phyloP scores from a whole-genome alignment of 116 monocot genomes.

The Cymodocea nodosa region DNA sequence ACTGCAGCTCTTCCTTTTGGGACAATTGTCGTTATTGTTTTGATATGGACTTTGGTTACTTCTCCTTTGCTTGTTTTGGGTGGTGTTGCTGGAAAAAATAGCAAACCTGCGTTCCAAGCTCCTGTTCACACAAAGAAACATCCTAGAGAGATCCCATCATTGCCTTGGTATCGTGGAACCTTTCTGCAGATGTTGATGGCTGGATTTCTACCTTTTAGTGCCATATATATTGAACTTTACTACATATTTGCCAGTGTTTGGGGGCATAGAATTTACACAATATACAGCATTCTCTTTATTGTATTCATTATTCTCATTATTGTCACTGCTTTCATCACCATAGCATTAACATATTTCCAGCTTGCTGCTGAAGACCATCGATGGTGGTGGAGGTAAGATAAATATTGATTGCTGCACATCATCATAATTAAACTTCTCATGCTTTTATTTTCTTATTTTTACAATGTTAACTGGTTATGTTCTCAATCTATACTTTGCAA shows the following conservation, averaged over 20 bases:
- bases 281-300: constrained; percentile 60
- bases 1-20: constrained; percentile 56
- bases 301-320: constrained; percentile 61
- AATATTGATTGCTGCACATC: constrained; percentile 4
- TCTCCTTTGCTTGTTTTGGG: constrained; percentile 75
- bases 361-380: constrained; percentile 58
- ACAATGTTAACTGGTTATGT: neutral
- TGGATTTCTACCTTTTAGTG: constrained; percentile 74
- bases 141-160: constrained; percentile 51
- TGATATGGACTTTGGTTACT: constrained; percentile 75
- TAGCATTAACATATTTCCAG: constrained; percentile 59
- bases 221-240: constrained; percentile 66
- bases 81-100: constrained; percentile 77
- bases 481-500: neutral
- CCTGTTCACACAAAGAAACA: constrained; percentile 54
- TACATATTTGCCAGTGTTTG: constrained; percentile 67
- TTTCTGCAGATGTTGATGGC: constrained; percentile 82
- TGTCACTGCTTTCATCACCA: constrained; percentile 57
- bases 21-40: constrained; percentile 66
- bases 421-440: neutral
- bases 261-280: constrained; percentile 64
- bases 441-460: neutral
- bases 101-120: constrained; percentile 46
- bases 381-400: constrained; percentile 76
- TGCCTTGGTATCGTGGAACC: constrained; percentile 50